Evolutionary conservation across 768 basidiomycete species (phyloP).

Genomic region (Russula compacta): DNA sequence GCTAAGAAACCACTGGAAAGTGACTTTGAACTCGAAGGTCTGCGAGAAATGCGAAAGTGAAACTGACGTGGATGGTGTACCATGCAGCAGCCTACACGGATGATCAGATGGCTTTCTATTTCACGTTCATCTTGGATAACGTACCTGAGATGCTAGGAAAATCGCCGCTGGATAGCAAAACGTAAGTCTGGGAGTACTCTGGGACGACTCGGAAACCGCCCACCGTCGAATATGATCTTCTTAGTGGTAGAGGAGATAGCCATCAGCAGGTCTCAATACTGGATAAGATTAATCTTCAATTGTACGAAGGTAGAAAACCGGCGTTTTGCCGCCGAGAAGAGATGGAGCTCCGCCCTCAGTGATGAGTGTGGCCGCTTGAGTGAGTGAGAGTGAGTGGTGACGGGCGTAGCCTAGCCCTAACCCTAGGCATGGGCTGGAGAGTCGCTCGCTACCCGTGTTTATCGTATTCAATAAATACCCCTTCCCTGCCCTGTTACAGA

Average conservation of each 20-base stretch:
- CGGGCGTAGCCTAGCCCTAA: too few relatives aligned
- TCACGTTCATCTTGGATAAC: constrained; percentile 14
- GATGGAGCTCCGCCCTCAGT: background rate
- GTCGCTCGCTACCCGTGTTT: too few relatives aligned
- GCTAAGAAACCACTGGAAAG: constrained; percentile 56
- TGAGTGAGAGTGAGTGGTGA: too few relatives aligned
- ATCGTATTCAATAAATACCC: too few relatives aligned
- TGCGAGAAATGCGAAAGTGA: background rate
- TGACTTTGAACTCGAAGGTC: background rate
- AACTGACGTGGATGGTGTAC: constrained; percentile 61
- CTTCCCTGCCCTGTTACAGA: too few relatives aligned
- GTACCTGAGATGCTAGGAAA: constrained; percentile 43
- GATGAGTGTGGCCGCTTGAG: too few relatives aligned
- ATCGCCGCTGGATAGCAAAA: constrained; percentile 30
- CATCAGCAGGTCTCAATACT: constrained; percentile 6
- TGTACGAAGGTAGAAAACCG: background rate
- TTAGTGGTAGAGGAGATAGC: constrained; percentile 22
- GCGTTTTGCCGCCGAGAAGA: background rate
- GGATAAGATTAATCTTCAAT: background rate
- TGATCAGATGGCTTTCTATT: background rate
- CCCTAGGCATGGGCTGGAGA: too few relatives aligned
- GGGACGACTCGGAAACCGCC: constrained; percentile 1
- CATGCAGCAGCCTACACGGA: constrained; percentile 60
- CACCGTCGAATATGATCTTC: constrained; percentile 25
- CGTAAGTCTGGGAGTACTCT: background rate